Percentiles rank a stretch among this genome's conserved stretches.
Conservation (phyloP, 805 yeast species). For the Myxozyma udenii region DNA sequence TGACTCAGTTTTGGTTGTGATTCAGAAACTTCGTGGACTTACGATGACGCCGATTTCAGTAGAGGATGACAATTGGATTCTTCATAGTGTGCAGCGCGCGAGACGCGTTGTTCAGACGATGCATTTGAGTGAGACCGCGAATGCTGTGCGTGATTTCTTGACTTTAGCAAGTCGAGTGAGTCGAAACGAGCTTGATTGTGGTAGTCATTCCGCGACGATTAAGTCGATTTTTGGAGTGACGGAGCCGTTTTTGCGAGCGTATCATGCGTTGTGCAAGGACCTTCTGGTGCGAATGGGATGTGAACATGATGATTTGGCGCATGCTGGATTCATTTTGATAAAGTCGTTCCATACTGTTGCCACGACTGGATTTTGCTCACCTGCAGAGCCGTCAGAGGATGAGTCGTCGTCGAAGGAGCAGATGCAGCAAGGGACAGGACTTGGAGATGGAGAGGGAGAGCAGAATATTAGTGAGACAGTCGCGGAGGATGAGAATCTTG, state of each 20-base stretch:
- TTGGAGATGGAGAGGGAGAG: slow-evolving; percentile 92
- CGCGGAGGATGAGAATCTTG: slow-evolving; percentile 86
- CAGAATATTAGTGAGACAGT: slow-evolving; percentile 75
- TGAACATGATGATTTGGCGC: slow-evolving; percentile 54
- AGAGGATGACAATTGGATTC: slow-evolving; percentile 70
- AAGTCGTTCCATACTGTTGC: slow-evolving; percentile 59
- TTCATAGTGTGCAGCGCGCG: neutral
- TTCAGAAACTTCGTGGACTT: slow-evolving; percentile 52
- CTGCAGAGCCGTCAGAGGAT: slow-evolving; percentile 67
- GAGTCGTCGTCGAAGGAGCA: slow-evolving; percentile 58
- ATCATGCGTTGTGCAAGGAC: slow-evolving; percentile 47
- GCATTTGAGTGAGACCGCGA: slow-evolving; percentile 42
- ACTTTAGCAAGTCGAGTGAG: slow-evolving; percentile 36
- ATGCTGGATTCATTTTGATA: slow-evolving; percentile 60
- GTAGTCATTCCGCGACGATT: slow-evolving; percentile 37
- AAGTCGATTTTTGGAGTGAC: slow-evolving; percentile 46
- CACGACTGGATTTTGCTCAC: slow-evolving; percentile 86
- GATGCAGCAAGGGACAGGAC: slow-evolving; percentile 60
- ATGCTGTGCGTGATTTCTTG: slow-evolving; percentile 42
- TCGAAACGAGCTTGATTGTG: too few species aligned
- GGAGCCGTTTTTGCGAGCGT: slow-evolving; percentile 61
- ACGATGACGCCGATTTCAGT: slow-evolving; percentile 37
- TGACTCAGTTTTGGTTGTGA: slow-evolving; percentile 59
- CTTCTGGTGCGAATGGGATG: slow-evolving; percentile 47
- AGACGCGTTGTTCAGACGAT: slow-evolving; percentile 44